A percentile compares a stretch with the other conserved stretches of the same genome.
Conservation (phyloP, 768 basidiomycete species). For the Sarcodon sp. region DNA sequence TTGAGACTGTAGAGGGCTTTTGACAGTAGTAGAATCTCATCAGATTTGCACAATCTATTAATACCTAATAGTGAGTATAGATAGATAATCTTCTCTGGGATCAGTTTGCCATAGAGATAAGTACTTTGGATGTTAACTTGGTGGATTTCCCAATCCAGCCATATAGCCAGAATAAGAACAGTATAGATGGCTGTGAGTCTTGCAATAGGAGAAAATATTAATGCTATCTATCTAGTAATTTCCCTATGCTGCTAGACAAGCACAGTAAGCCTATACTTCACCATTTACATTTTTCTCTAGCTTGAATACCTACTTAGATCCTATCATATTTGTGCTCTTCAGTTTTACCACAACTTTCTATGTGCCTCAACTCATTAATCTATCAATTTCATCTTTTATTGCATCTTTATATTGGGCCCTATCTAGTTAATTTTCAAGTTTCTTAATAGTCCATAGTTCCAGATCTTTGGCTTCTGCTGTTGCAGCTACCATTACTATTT, state of each 20-base stretch:
- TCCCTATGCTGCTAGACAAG: constrained; percentile 22
- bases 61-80: constrained; percentile 17
- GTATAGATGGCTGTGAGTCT: constrained; percentile 4
- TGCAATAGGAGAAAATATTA: constrained; percentile 12
- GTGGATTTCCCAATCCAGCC: constrained; percentile 20
- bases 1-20: constrained; percentile 24
- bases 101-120: constrained; percentile 25
- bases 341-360: constrained; percentile 11
- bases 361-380: constrained; percentile 5
- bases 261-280: constrained; percentile 19
- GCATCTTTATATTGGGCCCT: neutral
- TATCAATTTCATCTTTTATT: constrained; percentile 3
- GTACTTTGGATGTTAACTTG: constrained; percentile 28
- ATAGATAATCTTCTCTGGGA: constrained; percentile 28
- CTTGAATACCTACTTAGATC: constrained; percentile 18
- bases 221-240: constrained; percentile 21
- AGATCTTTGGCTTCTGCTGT: neutral
- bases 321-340: too few relatives aligned
- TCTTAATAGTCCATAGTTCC: too few relatives aligned
- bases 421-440: too few relatives aligned
- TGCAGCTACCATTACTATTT: neutral
- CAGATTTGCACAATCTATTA: too few relatives aligned
- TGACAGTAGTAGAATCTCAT: constrained; percentile 9
- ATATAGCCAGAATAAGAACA: constrained; percentile 23
- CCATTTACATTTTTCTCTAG: constrained; percentile 19